These are phyloP conservation scores for Panus rudis DNA, from an alignment of 768 basidiomycete species.

Conservation along the genomic window DNA sequence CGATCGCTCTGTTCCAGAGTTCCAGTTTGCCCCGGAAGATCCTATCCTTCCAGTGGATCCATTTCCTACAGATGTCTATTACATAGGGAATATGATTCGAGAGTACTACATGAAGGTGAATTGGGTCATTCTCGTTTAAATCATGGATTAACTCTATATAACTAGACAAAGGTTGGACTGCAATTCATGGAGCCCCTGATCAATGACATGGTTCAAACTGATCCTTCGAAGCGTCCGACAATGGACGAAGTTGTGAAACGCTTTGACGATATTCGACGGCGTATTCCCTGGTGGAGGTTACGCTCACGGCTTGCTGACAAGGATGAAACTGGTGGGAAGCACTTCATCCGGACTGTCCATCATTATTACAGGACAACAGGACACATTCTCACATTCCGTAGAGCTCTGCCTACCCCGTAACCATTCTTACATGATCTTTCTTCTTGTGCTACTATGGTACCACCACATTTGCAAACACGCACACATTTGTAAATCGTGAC, in stretches of 20 bases:
- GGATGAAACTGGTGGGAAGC: slow-evolving; percentile 26
- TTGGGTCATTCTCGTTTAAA: background rate
- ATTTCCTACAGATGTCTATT: slow-evolving; percentile 30
- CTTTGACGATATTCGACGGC: slow-evolving; percentile 17
- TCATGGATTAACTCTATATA: background rate
- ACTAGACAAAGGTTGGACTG: slow-evolving; percentile 10
- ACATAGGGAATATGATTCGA: slow-evolving; percentile 26
- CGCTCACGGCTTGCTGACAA: slow-evolving; percentile 24
- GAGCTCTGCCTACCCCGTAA: no score
- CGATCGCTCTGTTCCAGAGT: slow-evolving; percentile 33
- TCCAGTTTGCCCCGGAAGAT: slow-evolving; percentile 11
- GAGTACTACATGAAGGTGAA: slow-evolving; percentile 21
- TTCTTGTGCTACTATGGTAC: no score
- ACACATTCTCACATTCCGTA: no score
- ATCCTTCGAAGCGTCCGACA: slow-evolving; percentile 25
- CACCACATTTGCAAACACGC: no score
- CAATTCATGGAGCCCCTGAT: slow-evolving; percentile 27
- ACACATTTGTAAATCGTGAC: no score
- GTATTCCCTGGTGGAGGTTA: slow-evolving; percentile 19
- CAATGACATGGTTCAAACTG: slow-evolving; percentile 25
- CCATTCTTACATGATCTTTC: no score
- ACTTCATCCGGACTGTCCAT: no score
- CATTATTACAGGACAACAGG: no score
- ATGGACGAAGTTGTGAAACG: slow-evolving; percentile 25
- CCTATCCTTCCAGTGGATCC: slow-evolving; percentile 17